Evolutionary conservation across 768 basidiomycete genomes (phyloP).

Genomic region (Pulveroboletus sp.): DNA sequence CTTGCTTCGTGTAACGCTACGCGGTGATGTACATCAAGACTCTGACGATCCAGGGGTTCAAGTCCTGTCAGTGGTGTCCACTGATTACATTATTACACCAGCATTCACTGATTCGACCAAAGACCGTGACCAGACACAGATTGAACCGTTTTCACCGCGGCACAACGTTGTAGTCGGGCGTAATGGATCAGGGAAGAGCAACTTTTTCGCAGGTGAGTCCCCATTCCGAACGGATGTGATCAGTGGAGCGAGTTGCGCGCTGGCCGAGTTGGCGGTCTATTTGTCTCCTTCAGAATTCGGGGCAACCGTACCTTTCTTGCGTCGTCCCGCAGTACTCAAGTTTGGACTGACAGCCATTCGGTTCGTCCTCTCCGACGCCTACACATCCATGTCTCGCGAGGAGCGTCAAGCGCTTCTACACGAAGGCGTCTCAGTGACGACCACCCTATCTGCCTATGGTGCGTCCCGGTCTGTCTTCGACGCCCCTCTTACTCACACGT

Average conservation of each 20-base stretch:
- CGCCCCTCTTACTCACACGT: not conserved
- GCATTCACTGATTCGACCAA: constrained; percentile 7
- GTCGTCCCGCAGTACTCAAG: constrained; percentile 2
- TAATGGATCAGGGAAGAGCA: constrained; percentile 98
- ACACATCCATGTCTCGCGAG: constrained; percentile 91
- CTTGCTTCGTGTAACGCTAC: not conserved
- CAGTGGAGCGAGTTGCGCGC: not conserved
- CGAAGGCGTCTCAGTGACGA: constrained; percentile 83
- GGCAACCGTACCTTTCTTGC: too few species aligned
- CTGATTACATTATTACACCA: too few species aligned
- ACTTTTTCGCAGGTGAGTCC: constrained; percentile 88
- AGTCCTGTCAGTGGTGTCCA: constrained; percentile 66
- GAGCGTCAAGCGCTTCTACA: constrained; percentile 92
- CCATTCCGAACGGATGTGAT: not conserved
- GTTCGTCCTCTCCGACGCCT: constrained; percentile 96
- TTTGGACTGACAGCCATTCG: constrained; percentile 65
- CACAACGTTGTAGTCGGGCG: constrained; percentile 97
- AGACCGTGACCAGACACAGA: constrained; percentile 87
- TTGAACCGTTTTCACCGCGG: constrained; percentile 89
- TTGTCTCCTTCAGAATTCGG: too few species aligned
- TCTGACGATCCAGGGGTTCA: constrained; percentile 91
- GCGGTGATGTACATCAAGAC: constrained; percentile 77
- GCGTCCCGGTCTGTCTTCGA: constrained; percentile 11
- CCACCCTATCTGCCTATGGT: constrained; percentile 92
- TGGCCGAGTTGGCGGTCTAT: too few species aligned